Percentiles rank a stretch among this genome's conserved stretches.
phyloP scores from a whole-genome alignment of 192 early-diverging fungal species.

The Gorgonomyces haynaldii region DNA sequence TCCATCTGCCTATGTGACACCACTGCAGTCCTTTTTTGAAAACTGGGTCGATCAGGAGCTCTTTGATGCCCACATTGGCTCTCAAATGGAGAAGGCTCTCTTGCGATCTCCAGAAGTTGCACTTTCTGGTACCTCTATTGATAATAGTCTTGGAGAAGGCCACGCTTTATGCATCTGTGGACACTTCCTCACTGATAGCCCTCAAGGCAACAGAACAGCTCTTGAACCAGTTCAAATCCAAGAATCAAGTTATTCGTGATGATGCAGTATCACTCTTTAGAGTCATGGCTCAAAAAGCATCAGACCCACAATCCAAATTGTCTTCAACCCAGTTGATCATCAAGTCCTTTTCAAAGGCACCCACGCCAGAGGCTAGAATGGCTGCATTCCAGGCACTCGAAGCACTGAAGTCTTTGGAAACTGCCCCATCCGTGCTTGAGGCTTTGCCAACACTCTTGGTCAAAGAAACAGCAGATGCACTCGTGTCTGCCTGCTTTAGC shows the following conservation, averaged over 20 bases:
- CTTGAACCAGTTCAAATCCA: conserved; percentile 47
- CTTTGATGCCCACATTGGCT: no score
- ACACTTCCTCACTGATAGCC: not conserved
- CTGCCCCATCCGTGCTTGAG: conserved; percentile 34
- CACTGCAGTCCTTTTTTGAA: no score
- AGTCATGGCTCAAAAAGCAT: conserved; percentile 34
- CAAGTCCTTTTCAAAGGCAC: conserved; percentile 1
- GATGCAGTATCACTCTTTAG: conserved; percentile 51
- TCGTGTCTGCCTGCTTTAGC: conserved; percentile 47
- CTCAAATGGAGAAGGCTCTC: no score
- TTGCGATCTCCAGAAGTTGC: conserved; percentile 68
- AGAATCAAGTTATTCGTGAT: conserved; percentile 38
- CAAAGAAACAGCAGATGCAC: conserved; percentile 70
- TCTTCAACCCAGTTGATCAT: conserved; percentile 14
- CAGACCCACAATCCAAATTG: conserved; percentile 32
- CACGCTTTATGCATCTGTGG: no score
- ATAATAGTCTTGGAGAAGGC: no score
- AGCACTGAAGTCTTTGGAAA: conserved; percentile 1
- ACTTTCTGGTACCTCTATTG: no score
- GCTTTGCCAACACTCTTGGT: conserved; percentile 50
- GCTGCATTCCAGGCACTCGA: not conserved
- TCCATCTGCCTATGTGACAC: no score
- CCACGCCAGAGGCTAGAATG: not conserved
- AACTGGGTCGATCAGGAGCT: no score
- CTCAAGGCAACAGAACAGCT: conserved; percentile 6